Percentiles rank a stretch among this genome's conserved stretches.
Evolutionary conservation across 2,329 filamentous ascomycete species (phyloP).

Genomic region (Tolypocladium album): DNA sequence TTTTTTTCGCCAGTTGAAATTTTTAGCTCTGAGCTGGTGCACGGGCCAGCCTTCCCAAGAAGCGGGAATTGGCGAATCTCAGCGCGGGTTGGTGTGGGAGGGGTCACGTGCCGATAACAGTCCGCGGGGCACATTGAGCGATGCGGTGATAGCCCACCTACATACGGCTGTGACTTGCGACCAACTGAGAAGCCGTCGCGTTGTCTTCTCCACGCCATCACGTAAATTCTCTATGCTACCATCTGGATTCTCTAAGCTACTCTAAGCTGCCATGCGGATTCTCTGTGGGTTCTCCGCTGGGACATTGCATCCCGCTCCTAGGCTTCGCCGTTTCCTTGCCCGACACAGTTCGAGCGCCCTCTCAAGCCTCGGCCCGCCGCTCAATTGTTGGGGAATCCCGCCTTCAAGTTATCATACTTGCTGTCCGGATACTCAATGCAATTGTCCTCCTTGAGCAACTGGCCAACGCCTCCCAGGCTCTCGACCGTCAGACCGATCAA

Average conservation of each 20-base stretch:
- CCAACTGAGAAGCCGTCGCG: neutral
- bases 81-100: slow-evolving; percentile 3
- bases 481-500: slow-evolving; percentile 57
- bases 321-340: neutral
- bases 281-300: too few species aligned
- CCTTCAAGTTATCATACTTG: slow-evolving; percentile 60
- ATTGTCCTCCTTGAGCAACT: slow-evolving; percentile 44
- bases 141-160: neutral
- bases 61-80: neutral
- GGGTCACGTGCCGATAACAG: slow-evolving; percentile 9
- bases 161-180: too few species aligned
- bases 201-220: neutral
- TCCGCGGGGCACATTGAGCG: slow-evolving; percentile 1
- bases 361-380: neutral
- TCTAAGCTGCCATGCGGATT: neutral
- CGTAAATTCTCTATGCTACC: neutral
- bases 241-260: too few species aligned
- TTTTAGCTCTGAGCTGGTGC: slow-evolving; percentile 12
- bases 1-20: slow-evolving; percentile 12
- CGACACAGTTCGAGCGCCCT: too few species aligned
- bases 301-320: neutral
- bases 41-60: slow-evolving; percentile 7
- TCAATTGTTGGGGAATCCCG: slow-evolving; percentile 40
- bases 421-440: slow-evolving; percentile 52
- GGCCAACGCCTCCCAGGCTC: slow-evolving; percentile 40